Evolutionary conservation across 768 basidiomycete genomes (phyloP), one percentile per base, ranked within the genome.

Genomic region (Lepiota subincarnata): DNA sequence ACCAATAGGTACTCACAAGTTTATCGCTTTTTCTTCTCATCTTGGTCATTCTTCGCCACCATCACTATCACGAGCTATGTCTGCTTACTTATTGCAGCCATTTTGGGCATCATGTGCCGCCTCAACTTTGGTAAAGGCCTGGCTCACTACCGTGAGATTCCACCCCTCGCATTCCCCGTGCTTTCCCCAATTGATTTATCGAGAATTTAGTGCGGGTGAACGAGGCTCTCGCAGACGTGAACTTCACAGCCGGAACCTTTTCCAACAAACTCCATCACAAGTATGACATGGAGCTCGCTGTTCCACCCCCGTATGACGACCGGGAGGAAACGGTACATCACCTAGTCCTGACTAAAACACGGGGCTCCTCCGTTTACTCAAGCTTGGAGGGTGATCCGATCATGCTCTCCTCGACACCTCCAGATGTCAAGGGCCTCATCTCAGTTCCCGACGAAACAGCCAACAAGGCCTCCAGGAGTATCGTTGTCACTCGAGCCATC

Each of bases 91-190:
- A 56, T 66, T 6, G 75, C 77, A 3, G 66, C 71, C n/a, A 54
- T 68, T 26, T 56, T 82, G 8, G 79, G 74, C 6, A 41, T 81
- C 40, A 42, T 76, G n/a, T 82, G 80, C 62, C 70, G 79, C 48
- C 53, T 74, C 24, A 75, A 81, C 57, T 84, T 82, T 59, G 81
- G 77, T 8, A 77, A 73, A 59, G 82, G 81, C 1, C 69, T 82
- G 8, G 71, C 73, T 3, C 76, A 81, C 26, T 82, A 75, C 57
- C 64, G 81, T 82, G 62, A 67, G 77, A 61, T 1, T 37, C 26
- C n/a, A 18, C 39, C 40, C 20, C 19, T n/a, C n/a, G n/a, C 16
- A 8, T 16, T 34, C 8, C 31, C 31, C 10, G 31, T 31, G 31
- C 31, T 11, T 31, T 31, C 31, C 31, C 7, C 31, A 31, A 24